Conservation (phyloP, 2,329 filamentous ascomycete species). For the Apiospora malaysiana region DNA sequence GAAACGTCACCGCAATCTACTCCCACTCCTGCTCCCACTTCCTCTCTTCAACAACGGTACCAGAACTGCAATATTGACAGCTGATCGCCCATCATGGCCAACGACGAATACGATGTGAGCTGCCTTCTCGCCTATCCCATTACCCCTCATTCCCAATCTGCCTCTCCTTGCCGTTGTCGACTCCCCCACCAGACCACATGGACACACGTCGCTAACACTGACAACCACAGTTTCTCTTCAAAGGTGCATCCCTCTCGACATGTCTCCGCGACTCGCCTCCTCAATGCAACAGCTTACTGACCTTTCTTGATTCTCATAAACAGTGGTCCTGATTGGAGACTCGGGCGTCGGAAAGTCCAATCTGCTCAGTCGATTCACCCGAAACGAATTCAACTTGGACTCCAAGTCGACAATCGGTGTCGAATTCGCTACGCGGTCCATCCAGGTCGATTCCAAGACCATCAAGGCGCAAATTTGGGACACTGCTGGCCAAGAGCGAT, state of each 20-base stretch:
- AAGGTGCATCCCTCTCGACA: conserved; percentile 67
- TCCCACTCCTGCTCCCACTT: conserved; percentile 13
- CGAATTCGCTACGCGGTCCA: conserved; percentile 97
- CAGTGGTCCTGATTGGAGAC: conserved; percentile 98
- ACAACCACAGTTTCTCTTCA: conserved; percentile 88
- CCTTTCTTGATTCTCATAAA: conserved; percentile 30
- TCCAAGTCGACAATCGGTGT: conserved; percentile 99
- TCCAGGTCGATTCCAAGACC: conserved; percentile 98
- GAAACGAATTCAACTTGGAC: conserved; percentile 99
- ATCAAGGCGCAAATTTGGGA: conserved; percentile 99
- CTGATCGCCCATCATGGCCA: conserved; percentile 76
- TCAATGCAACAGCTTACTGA: conserved; percentile 39
- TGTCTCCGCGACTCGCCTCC: conserved; percentile 28
- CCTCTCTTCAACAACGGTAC: conserved; percentile 16
- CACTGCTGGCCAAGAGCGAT: conserved; percentile 97
- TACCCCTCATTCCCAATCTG: conserved; percentile 30
- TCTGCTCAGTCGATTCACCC: conserved; percentile 98
- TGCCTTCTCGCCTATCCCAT: conserved; percentile 28
- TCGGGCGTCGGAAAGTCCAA: conserved; percentile 99
- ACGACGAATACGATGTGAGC: conserved; percentile 99
- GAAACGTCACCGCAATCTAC: conserved; percentile 18
- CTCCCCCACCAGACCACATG: conserved; percentile 27
- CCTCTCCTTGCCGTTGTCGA: conserved; percentile 30
- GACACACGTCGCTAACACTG: conserved; percentile 40
- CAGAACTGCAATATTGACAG: conserved; percentile 17